phyloP scores from a whole-genome alignment of 352 stramenopile genomes.

The Phytopythium chamaehyphon region DNA sequence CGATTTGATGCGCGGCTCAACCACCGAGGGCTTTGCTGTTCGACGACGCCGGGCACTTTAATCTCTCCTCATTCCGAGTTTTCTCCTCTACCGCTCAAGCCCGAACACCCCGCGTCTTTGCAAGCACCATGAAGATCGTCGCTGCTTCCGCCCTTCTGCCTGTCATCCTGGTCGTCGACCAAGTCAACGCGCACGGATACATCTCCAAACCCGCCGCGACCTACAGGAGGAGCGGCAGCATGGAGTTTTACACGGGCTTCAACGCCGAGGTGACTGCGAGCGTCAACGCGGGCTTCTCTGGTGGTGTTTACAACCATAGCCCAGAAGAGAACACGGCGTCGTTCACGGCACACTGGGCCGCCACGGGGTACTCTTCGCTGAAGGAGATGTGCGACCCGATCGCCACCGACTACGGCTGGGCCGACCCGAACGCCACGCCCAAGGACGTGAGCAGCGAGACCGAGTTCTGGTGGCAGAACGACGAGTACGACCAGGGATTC shows the following conservation, averaged over 20 bases:
- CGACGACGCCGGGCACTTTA: no score
- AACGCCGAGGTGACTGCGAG: conserved; percentile 18
- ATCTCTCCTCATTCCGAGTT: not conserved
- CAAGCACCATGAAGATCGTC: conserved; percentile 12
- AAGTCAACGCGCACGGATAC: conserved; percentile 18
- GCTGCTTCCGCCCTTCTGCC: conserved; percentile 1
- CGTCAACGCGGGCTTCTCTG: conserved; percentile 26
- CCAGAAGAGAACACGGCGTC: conserved; percentile 26
- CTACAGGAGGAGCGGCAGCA: conserved; percentile 11
- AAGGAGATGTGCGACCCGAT: conserved; percentile 31
- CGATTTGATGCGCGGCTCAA: no score
- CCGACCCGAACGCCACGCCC: conserved; percentile 14
- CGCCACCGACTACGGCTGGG: conserved; percentile 24
- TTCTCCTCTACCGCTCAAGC: not conserved
- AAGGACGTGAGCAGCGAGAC: conserved; percentile 27
- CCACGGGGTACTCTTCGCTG: conserved; percentile 27
- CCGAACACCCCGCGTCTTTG: not conserved
- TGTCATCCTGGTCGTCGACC: conserved; percentile 8
- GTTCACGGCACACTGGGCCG: conserved; percentile 23
- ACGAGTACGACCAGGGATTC: conserved; percentile 36
- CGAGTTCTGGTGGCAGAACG: conserved; percentile 35
- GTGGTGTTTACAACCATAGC: conserved; percentile 25
- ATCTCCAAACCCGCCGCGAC: conserved; percentile 20
- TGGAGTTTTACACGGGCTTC: conserved; percentile 19
- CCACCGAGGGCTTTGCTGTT: no score